These are phyloP conservation scores for Fraxinus floribunda DNA, from an alignment of 305 asterid species.

Conservation along the genomic window DNA sequence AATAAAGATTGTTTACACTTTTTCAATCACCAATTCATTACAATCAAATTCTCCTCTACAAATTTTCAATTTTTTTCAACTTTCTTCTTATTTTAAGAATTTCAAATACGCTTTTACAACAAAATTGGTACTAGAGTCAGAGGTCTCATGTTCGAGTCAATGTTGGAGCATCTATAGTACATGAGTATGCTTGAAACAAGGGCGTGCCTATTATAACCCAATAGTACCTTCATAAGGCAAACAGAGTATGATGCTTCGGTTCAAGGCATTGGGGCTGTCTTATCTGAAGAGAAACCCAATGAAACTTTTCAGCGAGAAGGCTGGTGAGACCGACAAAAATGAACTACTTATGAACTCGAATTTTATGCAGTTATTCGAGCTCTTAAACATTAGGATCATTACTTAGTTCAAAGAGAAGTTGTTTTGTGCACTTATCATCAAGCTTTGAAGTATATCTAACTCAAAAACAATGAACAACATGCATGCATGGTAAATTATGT, in stretches of 20 bases:
- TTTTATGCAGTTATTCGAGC: not conserved
- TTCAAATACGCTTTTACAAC: not conserved
- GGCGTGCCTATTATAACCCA: not conserved
- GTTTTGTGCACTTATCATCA: not conserved
- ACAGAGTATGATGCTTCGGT: not conserved
- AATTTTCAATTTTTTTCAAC: not conserved
- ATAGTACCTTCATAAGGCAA: not conserved
- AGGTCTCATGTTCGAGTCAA: not conserved
- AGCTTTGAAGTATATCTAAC: constrained; percentile 12
- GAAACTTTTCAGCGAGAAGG: not conserved
- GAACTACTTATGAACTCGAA: not conserved
- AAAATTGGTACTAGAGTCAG: not conserved
- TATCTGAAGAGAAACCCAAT: not conserved
- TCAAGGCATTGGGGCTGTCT: not conserved
- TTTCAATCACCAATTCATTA: not conserved
- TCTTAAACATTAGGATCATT: not conserved
- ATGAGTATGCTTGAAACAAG: not conserved
- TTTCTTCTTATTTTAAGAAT: not conserved
- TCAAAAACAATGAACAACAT: not conserved
- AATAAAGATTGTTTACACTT: not conserved
- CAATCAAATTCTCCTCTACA: not conserved
- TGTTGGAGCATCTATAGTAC: not conserved
- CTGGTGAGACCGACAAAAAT: not conserved
- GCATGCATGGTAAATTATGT: constrained; percentile 8
- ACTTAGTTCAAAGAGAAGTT: not conserved